These are phyloP conservation scores for Tephrocybe rancida DNA, from an alignment of 768 basidiomycete genomes.

Conservation along the genomic window DNA sequence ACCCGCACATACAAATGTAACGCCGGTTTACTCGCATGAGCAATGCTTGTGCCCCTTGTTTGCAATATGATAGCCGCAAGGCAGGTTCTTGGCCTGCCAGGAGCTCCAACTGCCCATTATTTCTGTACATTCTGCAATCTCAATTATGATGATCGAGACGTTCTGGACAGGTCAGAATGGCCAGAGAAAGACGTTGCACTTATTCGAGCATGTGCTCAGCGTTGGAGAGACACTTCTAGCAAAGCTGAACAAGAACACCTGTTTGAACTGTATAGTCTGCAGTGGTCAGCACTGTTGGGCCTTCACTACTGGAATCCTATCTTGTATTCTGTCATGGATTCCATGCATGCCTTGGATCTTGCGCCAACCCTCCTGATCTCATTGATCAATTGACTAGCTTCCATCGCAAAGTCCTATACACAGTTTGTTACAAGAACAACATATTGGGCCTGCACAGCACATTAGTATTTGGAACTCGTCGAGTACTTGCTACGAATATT, in stretches of 20 bases:
- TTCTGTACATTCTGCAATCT: constrained; percentile 34
- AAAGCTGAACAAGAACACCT: constrained; percentile 16
- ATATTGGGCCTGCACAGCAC: constrained; percentile 6
- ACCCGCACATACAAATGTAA: no score
- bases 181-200: no score
- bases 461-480: constrained; percentile 22
- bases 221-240: constrained; percentile 23
- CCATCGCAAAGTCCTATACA: constrained; percentile 20
- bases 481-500: constrained; percentile 24
- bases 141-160: constrained; percentile 23
- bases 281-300: constrained; percentile 31
- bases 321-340: no score
- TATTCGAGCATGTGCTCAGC: constrained; percentile 16
- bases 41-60: no score
- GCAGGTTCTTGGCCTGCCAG: constrained; percentile 25
- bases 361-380: constrained; percentile 1
- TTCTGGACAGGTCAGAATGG: constrained; percentile 27
- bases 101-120: no score
- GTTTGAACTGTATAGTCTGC: constrained; percentile 23
- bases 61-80: constrained; percentile 29
- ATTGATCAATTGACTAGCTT: no score
- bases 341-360: constrained; percentile 41
- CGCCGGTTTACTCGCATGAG: no score
- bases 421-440: constrained; percentile 21
- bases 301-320: constrained; percentile 43